Conservation (phyloP, 345 rosid genomes). For the Dovyalis caffra region DNA sequence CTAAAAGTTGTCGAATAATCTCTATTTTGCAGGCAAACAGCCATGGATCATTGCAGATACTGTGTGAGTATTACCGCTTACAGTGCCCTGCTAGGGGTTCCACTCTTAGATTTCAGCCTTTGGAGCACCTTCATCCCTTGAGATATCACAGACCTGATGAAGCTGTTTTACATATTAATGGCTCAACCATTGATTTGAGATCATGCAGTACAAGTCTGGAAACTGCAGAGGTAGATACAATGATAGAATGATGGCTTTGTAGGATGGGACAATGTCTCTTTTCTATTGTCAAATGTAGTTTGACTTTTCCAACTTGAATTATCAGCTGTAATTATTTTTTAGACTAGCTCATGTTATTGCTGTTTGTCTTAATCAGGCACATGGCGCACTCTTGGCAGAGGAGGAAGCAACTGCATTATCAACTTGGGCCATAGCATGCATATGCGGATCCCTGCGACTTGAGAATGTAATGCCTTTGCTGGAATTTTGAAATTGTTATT, state of each 20-base stretch:
- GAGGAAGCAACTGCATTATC: conserved; percentile 91
- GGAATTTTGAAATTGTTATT: conserved; percentile 3
- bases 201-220: conserved; percentile 73
- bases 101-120: conserved; percentile 70
- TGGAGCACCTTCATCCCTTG: conserved; percentile 86
- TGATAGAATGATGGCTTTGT: neutral
- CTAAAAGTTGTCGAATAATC: conserved; percentile 7
- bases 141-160: conserved; percentile 73
- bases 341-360: neutral
- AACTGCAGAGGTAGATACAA: conserved; percentile 64
- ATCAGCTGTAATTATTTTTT: conserved; percentile 14
- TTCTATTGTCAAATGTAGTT: neutral
- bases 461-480: conserved; percentile 54
- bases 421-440: conserved; percentile 83
- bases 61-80: conserved; percentile 69
- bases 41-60: conserved; percentile 74
- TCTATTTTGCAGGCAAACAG: conserved; percentile 58
- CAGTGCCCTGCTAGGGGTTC: conserved; percentile 73
- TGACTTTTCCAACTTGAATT: neutral
- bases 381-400: conserved; percentile 67
- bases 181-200: conserved; percentile 63
- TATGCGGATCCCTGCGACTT: conserved; percentile 89
- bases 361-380: conserved; percentile 55
- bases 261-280: no score
- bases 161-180: conserved; percentile 52